Evolutionary conservation across 2,329 filamentous ascomycete species (phyloP), one percentile per base, ranked within the genome.

Genomic region (Stemphylium lycopersici): DNA sequence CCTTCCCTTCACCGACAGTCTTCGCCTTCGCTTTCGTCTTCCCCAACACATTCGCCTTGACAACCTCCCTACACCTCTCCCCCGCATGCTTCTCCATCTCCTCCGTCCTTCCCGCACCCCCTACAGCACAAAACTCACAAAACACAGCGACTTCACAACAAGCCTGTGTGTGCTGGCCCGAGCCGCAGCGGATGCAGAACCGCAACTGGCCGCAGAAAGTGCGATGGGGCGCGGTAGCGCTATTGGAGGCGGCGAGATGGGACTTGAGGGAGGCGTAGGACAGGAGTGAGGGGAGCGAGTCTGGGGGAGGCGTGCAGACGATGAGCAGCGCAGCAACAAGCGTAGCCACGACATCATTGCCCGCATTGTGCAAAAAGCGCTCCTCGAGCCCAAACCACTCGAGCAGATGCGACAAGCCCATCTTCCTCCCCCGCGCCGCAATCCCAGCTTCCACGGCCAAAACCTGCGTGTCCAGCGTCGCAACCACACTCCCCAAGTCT

Each of bases 391-490:
- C 10, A 6, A 40, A 53, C 26, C 20, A 11, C 1, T 7, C 20
- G 10, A 63, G 40, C 12, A 60, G 15, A 3, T 59, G 31, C 3
- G 42, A 13, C 0, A 63, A 52, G 2, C 51, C 32, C 4, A 58
- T 43, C 6, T 50, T 54, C 4, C 48, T 32, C 2, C 24, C 16
- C 13, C 15, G 8, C 0, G 24, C 11, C 5, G 41, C 32, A 4
- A 63, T 18, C 0, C 54, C 48, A 3, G 38, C 22, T n/a, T 69
- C 59, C 0, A n/a, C 15, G 1, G 65, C 65, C 2, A 68, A 38
- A 1, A 57, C 32, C 15, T 67, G 63, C 0, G 60, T 67, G 40
- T 68, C 65, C 3, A 69, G 29, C 1, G 61, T 64, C 6, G 53
- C 41, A n/a, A 61, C 49, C 13, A 69, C 39, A 8, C 31, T 45